A percentile compares a stretch with the other conserved stretches of the same genome.
Evolutionary conservation across 208 protist species (phyloP).

Genomic region (Crithidia sp.): DNA sequence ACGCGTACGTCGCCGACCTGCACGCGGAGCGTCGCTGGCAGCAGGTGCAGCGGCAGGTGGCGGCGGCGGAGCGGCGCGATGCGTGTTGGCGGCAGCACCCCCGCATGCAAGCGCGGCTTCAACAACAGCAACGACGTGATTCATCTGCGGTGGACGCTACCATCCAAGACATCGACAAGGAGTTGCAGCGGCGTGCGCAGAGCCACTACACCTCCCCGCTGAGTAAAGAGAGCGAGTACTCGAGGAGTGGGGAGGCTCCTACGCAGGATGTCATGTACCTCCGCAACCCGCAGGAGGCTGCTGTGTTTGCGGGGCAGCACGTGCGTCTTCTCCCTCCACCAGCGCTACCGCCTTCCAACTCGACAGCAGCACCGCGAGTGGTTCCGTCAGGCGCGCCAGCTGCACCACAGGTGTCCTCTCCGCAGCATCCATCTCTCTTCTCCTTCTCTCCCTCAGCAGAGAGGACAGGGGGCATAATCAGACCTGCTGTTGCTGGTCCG

Average conservation of each 20-base stretch:
- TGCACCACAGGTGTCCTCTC: not conserved
- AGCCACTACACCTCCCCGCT: not conserved
- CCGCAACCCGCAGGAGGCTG: conserved; percentile 7
- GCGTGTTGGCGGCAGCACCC: conserved; percentile 17
- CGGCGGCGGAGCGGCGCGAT: conserved; percentile 15
- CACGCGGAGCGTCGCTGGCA: conserved; percentile 26
- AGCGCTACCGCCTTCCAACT: not conserved
- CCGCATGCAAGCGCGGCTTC: conserved; percentile 9
- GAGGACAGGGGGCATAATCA: no score
- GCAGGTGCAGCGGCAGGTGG: conserved; percentile 15
- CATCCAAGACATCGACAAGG: conserved; percentile 13
- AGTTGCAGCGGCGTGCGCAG: conserved; percentile 12
- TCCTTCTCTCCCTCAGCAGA: no score
- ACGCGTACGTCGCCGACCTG: conserved; percentile 20
- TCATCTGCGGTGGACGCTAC: conserved; percentile 18
- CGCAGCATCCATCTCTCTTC: no score
- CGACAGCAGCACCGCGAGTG: not conserved
- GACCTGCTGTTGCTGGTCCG: no score
- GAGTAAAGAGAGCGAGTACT: not conserved
- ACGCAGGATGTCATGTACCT: conserved; percentile 5
- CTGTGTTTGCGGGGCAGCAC: not conserved
- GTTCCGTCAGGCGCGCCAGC: no score
- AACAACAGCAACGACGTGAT: not conserved
- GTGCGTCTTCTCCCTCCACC: conserved; percentile 5
- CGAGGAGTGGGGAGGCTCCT: no score